These are phyloP conservation scores for Mycena polygramma DNA, from an alignment of 768 basidiomycete species.

Conservation along the genomic window DNA sequence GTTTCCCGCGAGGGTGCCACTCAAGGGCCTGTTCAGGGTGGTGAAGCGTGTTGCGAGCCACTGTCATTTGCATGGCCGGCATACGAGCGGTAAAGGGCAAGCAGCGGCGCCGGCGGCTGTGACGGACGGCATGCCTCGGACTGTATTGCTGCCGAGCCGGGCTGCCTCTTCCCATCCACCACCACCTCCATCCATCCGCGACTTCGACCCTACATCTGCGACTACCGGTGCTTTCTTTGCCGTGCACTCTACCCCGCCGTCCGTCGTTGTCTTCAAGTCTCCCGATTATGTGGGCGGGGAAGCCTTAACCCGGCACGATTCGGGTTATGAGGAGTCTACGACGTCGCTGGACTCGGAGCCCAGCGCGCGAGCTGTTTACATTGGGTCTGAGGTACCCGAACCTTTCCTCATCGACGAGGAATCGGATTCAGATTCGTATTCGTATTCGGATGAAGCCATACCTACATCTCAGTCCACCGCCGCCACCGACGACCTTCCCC, in stretches of 20 bases:
- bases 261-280: not conserved
- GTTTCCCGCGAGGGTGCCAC: constrained; percentile 39
- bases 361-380: constrained; percentile 45
- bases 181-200: constrained; percentile 19
- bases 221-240: not conserved
- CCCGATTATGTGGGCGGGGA: constrained; percentile 7
- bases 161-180: not conserved
- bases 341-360: constrained; percentile 71
- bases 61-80: too few relatives aligned
- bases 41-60: too few relatives aligned
- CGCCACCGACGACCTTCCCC: constrained; percentile 58
- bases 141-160: not conserved
- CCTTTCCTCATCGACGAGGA: constrained; percentile 75
- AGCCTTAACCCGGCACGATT: not conserved
- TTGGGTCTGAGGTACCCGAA: constrained; percentile 67
- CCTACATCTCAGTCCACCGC: constrained; percentile 47
- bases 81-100: too few relatives aligned
- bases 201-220: constrained; percentile 1
- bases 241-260: not conserved
- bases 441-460: constrained; percentile 46
- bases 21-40: constrained; percentile 40
- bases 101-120: too few relatives aligned
- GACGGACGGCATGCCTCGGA: not conserved
- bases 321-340: constrained; percentile 76
- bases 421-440: constrained; percentile 50